Evolutionary conservation across 1,139 yeast genomes (phyloP).

Genomic region (Lodderomyces parapsilosis): DNA sequence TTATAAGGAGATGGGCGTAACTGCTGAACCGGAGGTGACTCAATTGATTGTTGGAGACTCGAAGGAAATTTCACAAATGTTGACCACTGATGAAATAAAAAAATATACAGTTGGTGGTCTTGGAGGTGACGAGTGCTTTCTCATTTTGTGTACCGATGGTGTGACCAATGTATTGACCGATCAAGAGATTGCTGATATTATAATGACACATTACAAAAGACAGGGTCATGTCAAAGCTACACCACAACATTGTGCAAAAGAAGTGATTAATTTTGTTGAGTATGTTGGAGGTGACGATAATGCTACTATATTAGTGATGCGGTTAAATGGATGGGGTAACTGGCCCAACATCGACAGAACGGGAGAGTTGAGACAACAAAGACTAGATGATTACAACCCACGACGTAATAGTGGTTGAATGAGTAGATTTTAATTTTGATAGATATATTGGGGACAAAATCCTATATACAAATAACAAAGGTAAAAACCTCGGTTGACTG

Average conservation of each 20-base stretch:
- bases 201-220: constrained; percentile 67
- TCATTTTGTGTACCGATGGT: constrained; percentile 83
- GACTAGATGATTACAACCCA: constrained; percentile 53
- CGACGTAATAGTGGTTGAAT: constrained; percentile 21
- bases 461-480: too few species aligned
- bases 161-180: constrained; percentile 77
- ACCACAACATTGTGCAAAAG: constrained; percentile 84
- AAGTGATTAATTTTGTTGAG: constrained; percentile 79
- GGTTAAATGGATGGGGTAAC: constrained; percentile 88
- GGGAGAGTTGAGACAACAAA: constrained; percentile 73
- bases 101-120: constrained; percentile 48
- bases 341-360: constrained; percentile 88
- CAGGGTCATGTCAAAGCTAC: constrained; percentile 71
- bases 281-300: constrained; percentile 92
- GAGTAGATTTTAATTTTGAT: too few species aligned
- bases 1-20: constrained; percentile 79
- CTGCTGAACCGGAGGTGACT: constrained; percentile 87
- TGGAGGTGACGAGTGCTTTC: constrained; percentile 80
- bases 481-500: too few species aligned
- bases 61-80: constrained; percentile 30
- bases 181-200: constrained; percentile 87
- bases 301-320: constrained; percentile 81
- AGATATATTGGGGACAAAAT: too few species aligned
- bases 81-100: constrained; percentile 38
- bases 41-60: constrained; percentile 63